Conservation (phyloP, 2,329 filamentous ascomycete species). For the Fragosphaeria purpurea region DNA sequence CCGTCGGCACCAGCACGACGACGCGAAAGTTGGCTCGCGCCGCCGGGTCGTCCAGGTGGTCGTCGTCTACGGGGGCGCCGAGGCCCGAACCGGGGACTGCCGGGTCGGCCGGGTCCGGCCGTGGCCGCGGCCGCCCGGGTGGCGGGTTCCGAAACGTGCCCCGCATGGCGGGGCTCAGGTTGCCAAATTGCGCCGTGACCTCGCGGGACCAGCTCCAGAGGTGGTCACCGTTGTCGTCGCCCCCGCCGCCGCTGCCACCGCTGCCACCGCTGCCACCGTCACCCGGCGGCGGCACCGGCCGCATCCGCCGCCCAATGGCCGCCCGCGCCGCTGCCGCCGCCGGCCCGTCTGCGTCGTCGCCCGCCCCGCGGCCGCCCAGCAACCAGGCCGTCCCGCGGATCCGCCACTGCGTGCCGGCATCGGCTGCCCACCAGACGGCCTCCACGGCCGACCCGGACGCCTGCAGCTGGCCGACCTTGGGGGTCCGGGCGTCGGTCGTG, state of each 20-base stretch:
- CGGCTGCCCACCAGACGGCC: conserved; percentile 80
- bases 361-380: conserved; percentile 56
- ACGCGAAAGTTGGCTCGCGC: conserved; percentile 72
- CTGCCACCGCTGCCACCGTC: conserved; percentile 16
- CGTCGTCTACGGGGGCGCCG: conserved; percentile 56
- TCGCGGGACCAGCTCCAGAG: conserved; percentile 71
- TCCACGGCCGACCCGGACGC: conserved; percentile 51
- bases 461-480: conserved; percentile 72
- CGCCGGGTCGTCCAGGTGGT: conserved; percentile 57
- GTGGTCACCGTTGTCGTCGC: neutral
- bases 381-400: conserved; percentile 68
- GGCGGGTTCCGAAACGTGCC: conserved; percentile 64
- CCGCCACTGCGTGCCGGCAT: conserved; percentile 71
- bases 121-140: conserved; percentile 51
- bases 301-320: conserved; percentile 47
- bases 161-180: conserved; percentile 71
- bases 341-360: conserved; percentile 44
- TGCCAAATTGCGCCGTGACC: conserved; percentile 81
- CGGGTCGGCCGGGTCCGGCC: conserved; percentile 32
- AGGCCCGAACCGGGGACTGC: conserved; percentile 24
- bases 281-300: conserved; percentile 22
- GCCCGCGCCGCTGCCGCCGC: conserved; percentile 61
- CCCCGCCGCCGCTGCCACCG: conserved; percentile 16
- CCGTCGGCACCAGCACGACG: conserved; percentile 68
- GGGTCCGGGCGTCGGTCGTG: conserved; percentile 83